Evolutionary conservation across 2,329 filamentous ascomycete genomes (phyloP).

Genomic region (Samsoniella hepiali): DNA sequence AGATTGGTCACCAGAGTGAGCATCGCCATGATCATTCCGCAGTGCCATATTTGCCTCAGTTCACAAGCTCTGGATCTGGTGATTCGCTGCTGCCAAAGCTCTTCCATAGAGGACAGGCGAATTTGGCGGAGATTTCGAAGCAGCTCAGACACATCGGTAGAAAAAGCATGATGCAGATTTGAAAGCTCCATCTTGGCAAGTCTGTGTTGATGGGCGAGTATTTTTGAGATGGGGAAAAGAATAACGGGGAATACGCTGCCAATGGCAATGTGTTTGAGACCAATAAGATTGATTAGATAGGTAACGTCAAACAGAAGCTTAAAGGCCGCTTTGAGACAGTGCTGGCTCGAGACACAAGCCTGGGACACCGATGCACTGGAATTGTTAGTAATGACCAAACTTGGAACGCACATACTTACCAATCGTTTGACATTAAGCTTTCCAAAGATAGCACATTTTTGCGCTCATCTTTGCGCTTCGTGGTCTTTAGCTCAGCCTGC

Average conservation of each 20-base stretch:
- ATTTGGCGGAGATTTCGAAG: slow-evolving; percentile 18
- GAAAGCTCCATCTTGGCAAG: slow-evolving; percentile 4
- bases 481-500: neutral
- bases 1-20: slow-evolving; percentile 13
- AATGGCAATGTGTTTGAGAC: slow-evolving; percentile 13
- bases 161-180: slow-evolving; percentile 7
- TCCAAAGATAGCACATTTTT: neutral
- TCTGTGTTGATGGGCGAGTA: slow-evolving; percentile 12
- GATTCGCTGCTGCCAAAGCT: slow-evolving; percentile 12
- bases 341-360: slow-evolving; percentile 1
- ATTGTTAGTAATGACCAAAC: neutral
- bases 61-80: slow-evolving; percentile 1
- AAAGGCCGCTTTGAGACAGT: slow-evolving; percentile 13
- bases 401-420: neutral
- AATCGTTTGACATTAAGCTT: slow-evolving; percentile 7
- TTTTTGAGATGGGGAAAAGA: slow-evolving; percentile 16
- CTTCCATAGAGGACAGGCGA: slow-evolving; percentile 18
- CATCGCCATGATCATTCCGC: slow-evolving; percentile 11
- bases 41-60: slow-evolving; percentile 16
- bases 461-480: neutral
- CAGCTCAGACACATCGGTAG: slow-evolving; percentile 11
- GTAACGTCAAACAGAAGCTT: slow-evolving; percentile 17
- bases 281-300: slow-evolving; percentile 17
- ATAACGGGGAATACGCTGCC: slow-evolving; percentile 10
- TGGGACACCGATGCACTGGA: neutral